A percentile compares a stretch with the other conserved stretches of the same genome.
Evolutionary conservation across 768 basidiomycete genomes (phyloP).

Genomic region (Leccinum incarnatum): DNA sequence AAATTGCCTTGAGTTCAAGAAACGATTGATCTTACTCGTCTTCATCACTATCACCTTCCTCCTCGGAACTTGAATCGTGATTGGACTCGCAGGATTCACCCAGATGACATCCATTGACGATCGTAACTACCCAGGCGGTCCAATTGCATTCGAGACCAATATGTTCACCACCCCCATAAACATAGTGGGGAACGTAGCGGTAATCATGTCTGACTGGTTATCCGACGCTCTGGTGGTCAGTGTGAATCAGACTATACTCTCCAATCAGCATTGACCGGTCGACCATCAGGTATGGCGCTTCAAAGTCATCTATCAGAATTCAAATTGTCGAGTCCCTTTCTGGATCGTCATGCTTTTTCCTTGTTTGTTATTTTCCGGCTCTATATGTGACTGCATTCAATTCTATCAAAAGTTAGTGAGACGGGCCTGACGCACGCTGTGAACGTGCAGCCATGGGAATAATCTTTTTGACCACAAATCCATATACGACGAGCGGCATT

Average conservation of each 20-base stretch:
- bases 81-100: background rate
- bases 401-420: background rate
- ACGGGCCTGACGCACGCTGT: background rate
- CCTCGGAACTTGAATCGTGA: background rate
- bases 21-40: no score
- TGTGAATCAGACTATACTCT: no score
- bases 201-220: background rate
- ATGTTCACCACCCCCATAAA: background rate
- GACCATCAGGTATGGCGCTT: background rate
- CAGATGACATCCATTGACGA: background rate
- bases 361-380: background rate
- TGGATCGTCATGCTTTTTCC: background rate
- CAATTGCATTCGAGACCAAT: background rate
- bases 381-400: background rate
- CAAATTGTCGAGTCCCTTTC: background rate
- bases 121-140: background rate
- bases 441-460: background rate
- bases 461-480: background rate
- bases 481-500: background rate
- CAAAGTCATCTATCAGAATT: background rate
- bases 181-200: background rate
- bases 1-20: no score
- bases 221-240: background rate
- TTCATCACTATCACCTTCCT: no score
- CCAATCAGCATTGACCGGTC: background rate